phyloP scores from a whole-genome alignment of 768 basidiomycete species.

The Lactifluus echinatus region DNA sequence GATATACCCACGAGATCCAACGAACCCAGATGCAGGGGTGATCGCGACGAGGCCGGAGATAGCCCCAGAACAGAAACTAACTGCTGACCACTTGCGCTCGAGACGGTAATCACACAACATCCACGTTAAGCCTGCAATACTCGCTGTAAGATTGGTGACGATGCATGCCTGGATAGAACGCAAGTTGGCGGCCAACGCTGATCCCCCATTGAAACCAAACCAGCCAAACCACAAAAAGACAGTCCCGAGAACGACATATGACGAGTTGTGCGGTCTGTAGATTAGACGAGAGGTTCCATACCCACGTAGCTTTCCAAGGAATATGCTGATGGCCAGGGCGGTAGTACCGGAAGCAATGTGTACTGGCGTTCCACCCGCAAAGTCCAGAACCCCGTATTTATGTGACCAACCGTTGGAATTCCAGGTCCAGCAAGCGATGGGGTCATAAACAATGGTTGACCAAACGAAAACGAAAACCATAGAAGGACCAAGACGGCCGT shows the following conservation, averaged over 20 bases:
- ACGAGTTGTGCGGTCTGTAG: constrained; percentile 92
- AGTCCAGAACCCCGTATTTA: constrained; percentile 75
- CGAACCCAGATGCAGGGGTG: constrained; percentile 74
- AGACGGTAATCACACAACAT: constrained; percentile 94
- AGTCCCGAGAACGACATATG: constrained; percentile 90
- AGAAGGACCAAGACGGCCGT: constrained; percentile 74
- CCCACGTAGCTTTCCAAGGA: constrained; percentile 83
- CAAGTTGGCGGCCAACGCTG: constrained; percentile 80
- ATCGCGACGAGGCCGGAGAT: constrained; percentile 87
- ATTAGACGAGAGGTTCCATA: constrained; percentile 86
- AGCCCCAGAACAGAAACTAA: constrained; percentile 96
- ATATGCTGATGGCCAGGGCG: constrained; percentile 84
- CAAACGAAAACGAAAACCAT: constrained; percentile 88
- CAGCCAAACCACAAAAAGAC: constrained; percentile 92
- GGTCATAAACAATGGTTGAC: constrained; percentile 85
- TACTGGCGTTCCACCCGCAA: constrained; percentile 93
- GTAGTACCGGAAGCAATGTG: constrained; percentile 93
- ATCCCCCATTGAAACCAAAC: constrained; percentile 95
- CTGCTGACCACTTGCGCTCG: constrained; percentile 87
- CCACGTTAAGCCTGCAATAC: constrained; percentile 81
- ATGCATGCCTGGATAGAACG: constrained; percentile 84
- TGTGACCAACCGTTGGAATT: constrained; percentile 70
- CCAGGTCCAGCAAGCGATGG: constrained; percentile 97
- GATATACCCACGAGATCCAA: constrained; percentile 52
- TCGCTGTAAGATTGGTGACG: constrained; percentile 87